Conservation (phyloP, 441 rosid species). For the Jatropha podagrica region DNA sequence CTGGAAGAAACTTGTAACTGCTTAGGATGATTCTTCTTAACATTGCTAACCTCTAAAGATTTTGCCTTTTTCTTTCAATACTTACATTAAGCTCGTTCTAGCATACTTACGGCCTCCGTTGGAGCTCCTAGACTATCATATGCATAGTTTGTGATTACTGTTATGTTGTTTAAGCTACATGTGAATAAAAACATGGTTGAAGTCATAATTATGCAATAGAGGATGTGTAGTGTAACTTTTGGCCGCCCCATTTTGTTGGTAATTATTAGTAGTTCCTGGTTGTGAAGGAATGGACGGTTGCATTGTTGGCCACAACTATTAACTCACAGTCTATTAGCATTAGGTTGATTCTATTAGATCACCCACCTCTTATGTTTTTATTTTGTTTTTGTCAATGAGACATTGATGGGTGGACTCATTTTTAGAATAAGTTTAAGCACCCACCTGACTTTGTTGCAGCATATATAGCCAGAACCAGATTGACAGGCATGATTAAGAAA, state of each 20-base stretch:
- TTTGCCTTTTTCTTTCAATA: not conserved
- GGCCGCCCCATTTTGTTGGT: not conserved
- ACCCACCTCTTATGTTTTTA: not conserved
- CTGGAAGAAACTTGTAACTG: not conserved
- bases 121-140: too few species aligned
- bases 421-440: too few species aligned
- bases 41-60: not conserved
- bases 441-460: too few species aligned
- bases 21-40: not conserved
- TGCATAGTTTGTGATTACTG: not conserved
- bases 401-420: not conserved
- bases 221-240: not conserved
- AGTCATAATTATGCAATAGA: not conserved
- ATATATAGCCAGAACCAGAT: too few species aligned
- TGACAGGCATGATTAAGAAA: too few species aligned
- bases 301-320: not conserved
- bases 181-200: not conserved
- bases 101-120: not conserved
- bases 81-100: not conserved
- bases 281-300: slow-evolving; percentile 21
- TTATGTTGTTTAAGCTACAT: not conserved
- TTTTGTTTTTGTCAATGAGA: not conserved
- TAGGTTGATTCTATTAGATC: too few species aligned
- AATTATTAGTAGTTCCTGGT: not conserved
- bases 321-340: too few species aligned